A percentile compares a stretch with the other conserved stretches of the same genome.
Evolutionary conservation across 768 basidiomycete species (phyloP).

Genomic region (Rhizopogon rudus): DNA sequence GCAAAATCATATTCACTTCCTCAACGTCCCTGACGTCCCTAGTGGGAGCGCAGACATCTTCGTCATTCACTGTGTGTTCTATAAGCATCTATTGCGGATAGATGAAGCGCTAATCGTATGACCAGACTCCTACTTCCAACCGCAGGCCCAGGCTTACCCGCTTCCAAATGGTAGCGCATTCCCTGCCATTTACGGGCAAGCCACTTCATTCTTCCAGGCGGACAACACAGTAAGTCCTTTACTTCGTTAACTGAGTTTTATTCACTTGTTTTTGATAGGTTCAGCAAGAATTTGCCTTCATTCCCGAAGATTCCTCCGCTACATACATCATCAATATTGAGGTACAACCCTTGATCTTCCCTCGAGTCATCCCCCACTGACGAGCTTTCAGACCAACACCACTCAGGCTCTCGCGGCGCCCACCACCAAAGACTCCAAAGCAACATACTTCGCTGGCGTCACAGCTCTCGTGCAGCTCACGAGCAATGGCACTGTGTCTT

Average conservation of each 20-base stretch:
- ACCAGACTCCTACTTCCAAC: constrained; percentile 77
- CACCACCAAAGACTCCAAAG: constrained; percentile 48
- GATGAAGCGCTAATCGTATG: neutral
- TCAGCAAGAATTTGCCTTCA: constrained; percentile 72
- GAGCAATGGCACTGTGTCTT: constrained; percentile 53
- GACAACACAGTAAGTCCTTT: constrained; percentile 37
- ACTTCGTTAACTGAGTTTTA: neutral
- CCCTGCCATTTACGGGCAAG: constrained; percentile 65
- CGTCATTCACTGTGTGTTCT: constrained; percentile 79
- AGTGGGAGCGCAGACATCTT: constrained; percentile 75
- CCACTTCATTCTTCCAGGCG: constrained; percentile 62
- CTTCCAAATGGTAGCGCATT: constrained; percentile 42
- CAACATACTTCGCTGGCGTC: constrained; percentile 61
- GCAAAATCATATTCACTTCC: constrained; percentile 83
- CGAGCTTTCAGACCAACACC: constrained; percentile 46
- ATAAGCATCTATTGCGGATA: neutral
- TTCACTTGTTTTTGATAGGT: constrained; percentile 32
- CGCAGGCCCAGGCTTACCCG: constrained; percentile 55
- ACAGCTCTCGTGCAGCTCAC: constrained; percentile 64
- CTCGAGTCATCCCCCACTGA: neutral
- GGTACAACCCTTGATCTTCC: constrained; percentile 28
- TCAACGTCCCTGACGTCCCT: constrained; percentile 61
- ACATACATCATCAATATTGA: constrained; percentile 75
- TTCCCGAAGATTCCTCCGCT: constrained; percentile 66
- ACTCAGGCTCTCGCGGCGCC: constrained; percentile 61